A percentile compares a stretch with the other conserved stretches of the same genome.
These are phyloP conservation scores for Dorcoceras hygrometricum DNA, from an alignment of 257 asterid genomes.

Conservation along the genomic window DNA sequence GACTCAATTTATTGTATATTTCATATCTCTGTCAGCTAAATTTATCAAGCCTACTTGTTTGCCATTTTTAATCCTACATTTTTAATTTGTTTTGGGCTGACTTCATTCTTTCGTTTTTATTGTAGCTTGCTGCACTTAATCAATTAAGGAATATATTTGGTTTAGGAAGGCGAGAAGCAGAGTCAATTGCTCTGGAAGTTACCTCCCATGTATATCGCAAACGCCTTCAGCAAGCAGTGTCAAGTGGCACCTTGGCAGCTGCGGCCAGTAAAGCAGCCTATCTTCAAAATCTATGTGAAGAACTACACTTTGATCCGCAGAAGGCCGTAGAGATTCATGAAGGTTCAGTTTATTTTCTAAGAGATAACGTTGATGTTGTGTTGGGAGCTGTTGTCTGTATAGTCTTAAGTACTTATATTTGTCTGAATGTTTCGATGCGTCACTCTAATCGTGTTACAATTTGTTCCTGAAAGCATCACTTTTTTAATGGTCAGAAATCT, in stretches of 20 bases:
- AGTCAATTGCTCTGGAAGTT: slow-evolving; percentile 66
- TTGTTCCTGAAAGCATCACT: slow-evolving; percentile 4
- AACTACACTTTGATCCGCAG: slow-evolving; percentile 82
- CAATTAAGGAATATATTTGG: slow-evolving; percentile 92
- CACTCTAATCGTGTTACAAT: not conserved
- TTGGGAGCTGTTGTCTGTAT: not conserved
- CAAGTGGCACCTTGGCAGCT: slow-evolving; percentile 70
- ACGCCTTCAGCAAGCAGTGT: slow-evolving; percentile 87
- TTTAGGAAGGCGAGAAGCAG: slow-evolving; percentile 87
- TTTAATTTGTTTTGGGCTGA: slow-evolving; percentile 8
- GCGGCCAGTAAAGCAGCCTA: slow-evolving; percentile 92
- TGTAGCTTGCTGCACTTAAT: slow-evolving; percentile 74
- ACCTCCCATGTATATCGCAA: slow-evolving; percentile 78
- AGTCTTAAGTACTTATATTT: not conserved
- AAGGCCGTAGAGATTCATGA: slow-evolving; percentile 87
- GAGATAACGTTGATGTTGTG: not conserved
- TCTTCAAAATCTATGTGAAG: slow-evolving; percentile 94
- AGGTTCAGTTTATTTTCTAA: slow-evolving; percentile 43
- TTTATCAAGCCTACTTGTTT: not conserved
- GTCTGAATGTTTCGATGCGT: not conserved
- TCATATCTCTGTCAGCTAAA: not conserved
- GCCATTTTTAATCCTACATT: not conserved
- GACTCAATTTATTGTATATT: not conserved
- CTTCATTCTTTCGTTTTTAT: slow-evolving; percentile 30
- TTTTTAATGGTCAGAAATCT: slow-evolving; percentile 51